A percentile compares a stretch with the other conserved stretches of the same genome.
These are phyloP conservation scores for Crithidia brevicula DNA, from an alignment of 208 protist genomes.

Conservation along the genomic window DNA sequence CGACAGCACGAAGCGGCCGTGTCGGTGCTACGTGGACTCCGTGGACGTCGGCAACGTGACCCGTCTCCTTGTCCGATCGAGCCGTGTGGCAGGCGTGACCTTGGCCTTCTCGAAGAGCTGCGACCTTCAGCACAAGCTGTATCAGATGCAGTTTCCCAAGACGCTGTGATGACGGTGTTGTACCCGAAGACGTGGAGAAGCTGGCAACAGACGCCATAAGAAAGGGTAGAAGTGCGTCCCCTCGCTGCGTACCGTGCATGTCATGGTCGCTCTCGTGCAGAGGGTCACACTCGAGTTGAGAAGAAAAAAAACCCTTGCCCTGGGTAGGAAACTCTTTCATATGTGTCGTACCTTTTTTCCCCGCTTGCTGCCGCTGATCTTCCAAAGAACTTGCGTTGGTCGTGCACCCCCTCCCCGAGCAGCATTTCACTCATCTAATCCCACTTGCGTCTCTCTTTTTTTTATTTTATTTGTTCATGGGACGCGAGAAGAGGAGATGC, in stretches of 20 bases:
- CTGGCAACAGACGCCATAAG: background rate
- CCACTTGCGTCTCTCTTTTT: too few relatives aligned
- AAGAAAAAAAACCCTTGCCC: too few relatives aligned
- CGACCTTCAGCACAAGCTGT: constrained; percentile 90
- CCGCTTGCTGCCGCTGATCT: too few relatives aligned
- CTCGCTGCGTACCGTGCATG: background rate
- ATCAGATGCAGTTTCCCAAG: constrained; percentile 91
- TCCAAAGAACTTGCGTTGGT: too few relatives aligned
- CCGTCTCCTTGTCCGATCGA: constrained; percentile 84
- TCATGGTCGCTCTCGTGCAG: too few relatives aligned
- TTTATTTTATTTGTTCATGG: too few relatives aligned
- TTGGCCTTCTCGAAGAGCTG: constrained; percentile 88
- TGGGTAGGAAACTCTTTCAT: too few relatives aligned
- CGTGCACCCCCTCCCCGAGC: too few relatives aligned
- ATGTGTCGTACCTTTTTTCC: too few relatives aligned
- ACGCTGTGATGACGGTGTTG: constrained; percentile 42
- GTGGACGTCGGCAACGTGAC: constrained; percentile 86
- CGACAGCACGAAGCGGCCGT: constrained; percentile 83
- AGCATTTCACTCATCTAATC: too few relatives aligned
- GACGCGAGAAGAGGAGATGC: too few relatives aligned
- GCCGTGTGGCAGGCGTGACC: constrained; percentile 78
- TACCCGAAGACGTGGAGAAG: background rate
- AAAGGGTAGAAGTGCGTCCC: background rate
- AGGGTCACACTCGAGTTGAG: too few relatives aligned
- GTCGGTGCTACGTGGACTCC: constrained; percentile 88